phyloP scores from a whole-genome alignment of 2,329 filamentous ascomycete species.

The Ophiocordyceps camponoti-leonardi region DNA sequence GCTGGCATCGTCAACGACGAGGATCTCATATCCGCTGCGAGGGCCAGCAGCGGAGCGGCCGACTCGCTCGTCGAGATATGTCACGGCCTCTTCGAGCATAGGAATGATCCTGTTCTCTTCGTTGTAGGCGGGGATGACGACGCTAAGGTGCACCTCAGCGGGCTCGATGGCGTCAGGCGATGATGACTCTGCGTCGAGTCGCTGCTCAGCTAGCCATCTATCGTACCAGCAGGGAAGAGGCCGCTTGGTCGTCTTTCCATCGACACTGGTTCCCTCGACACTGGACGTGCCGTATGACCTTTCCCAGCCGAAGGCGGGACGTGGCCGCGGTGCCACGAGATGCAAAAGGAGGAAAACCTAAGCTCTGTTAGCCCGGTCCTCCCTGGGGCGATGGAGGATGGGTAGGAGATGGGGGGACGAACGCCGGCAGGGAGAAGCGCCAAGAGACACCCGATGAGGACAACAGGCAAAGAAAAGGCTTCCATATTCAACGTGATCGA shows the following conservation, averaged over 20 bases:
- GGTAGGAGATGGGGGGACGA: not conserved
- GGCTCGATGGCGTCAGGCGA: conserved; percentile 40
- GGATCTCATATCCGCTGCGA: conserved; percentile 65
- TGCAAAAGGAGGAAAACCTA: conserved; percentile 49
- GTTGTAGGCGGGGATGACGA: conserved; percentile 92
- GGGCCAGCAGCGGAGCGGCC: conserved; percentile 24
- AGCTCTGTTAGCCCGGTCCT: not conserved
- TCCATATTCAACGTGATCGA: not conserved
- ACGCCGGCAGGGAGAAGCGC: not conserved
- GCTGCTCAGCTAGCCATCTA: conserved; percentile 46
- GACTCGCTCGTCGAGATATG: conserved; percentile 65
- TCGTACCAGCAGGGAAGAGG: conserved; percentile 79
- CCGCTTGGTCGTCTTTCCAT: conserved; percentile 25
- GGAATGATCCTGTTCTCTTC: conserved; percentile 68
- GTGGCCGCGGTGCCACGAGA: conserved; percentile 65
- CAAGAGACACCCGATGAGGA: too few relatives aligned
- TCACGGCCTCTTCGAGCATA: conserved; percentile 81
- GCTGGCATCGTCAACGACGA: conserved; percentile 83
- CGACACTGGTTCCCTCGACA: conserved; percentile 43
- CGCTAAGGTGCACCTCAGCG: conserved; percentile 69
- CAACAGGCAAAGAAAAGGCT: too few relatives aligned
- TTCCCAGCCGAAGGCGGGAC: conserved; percentile 56
- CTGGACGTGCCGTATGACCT: conserved; percentile 69
- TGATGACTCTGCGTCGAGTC: conserved; percentile 23
- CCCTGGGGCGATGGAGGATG: too few relatives aligned